A percentile compares a stretch with the other conserved stretches of the same genome.
These are phyloP conservation scores for Eucalyptus pauciflora DNA, from an alignment of 345 rosid species.

Conservation along the genomic window DNA sequence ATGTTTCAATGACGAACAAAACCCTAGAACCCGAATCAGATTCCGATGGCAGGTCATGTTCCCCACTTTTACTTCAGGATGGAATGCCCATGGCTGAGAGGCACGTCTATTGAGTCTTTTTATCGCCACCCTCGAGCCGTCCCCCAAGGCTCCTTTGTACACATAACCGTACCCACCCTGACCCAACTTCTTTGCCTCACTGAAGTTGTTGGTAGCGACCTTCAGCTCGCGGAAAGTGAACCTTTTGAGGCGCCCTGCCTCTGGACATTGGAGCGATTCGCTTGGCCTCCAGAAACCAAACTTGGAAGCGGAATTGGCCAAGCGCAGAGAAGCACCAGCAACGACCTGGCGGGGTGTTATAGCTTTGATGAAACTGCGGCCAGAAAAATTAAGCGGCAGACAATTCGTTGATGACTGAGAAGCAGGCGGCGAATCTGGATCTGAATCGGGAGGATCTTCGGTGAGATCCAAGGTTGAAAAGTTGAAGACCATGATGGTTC, in stretches of 20 bases:
- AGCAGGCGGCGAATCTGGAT: neutral
- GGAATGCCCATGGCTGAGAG: neutral
- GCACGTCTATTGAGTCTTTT: neutral
- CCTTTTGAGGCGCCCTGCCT: neutral
- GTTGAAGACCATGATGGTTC: neutral
- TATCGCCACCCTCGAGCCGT: neutral
- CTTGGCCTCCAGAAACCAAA: neutral
- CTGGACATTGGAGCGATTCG: neutral
- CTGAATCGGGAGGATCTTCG: neutral
- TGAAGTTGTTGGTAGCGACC: neutral
- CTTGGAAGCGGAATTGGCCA: neutral
- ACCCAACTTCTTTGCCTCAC: neutral
- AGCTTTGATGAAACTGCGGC: neutral
- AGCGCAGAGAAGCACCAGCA: neutral
- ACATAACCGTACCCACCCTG: neutral
- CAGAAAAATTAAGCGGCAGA: neutral
- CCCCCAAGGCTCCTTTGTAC: neutral
- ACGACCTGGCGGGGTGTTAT: neutral
- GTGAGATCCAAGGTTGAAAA: neutral
- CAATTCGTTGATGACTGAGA: neutral
- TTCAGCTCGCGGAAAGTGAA: neutral
- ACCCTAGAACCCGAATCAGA: neutral
- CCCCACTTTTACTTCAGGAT: neutral
- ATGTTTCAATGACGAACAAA: rapidly evolving
- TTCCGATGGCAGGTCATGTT: neutral